Conservation (phyloP, 2,329 filamentous ascomycete genomes). For the Cladosporium sp. region DNA sequence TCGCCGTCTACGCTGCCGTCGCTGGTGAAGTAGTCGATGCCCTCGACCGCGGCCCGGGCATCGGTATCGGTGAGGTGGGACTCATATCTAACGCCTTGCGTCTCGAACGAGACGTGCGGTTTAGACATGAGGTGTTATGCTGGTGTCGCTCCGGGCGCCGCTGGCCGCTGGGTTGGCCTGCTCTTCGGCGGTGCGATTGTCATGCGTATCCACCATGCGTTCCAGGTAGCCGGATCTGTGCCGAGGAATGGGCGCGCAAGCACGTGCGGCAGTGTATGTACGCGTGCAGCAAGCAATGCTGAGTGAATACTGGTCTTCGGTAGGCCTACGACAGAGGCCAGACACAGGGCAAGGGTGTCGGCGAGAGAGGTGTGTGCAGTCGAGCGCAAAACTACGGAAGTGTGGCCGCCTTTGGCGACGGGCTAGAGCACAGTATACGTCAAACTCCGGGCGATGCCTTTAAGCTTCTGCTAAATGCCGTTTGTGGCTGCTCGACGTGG, state of each 20-base stretch:
- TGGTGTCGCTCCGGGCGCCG: not conserved
- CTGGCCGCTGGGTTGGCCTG: not conserved
- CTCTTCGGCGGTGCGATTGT: not conserved
- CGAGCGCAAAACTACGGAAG: not conserved
- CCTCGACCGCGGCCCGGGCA: not conserved
- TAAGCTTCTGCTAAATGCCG: constrained; percentile 1
- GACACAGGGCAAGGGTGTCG: too few species aligned
- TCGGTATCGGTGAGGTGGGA: not conserved
- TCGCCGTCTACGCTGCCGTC: constrained; percentile 23
- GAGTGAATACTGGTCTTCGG: too few species aligned
- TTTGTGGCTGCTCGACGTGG: not conserved
- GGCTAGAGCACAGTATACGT: not conserved
- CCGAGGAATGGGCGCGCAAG: too few species aligned
- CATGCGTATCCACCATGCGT: constrained; percentile 2
- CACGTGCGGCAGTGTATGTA: too few species aligned
- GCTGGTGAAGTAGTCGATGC: constrained; percentile 28
- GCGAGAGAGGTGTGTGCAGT: not conserved
- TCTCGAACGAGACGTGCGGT: constrained; percentile 12
- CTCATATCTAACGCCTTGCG: constrained; percentile 3
- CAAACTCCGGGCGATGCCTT: not conserved
- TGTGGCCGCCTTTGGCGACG: not conserved
- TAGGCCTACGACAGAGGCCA: too few species aligned
- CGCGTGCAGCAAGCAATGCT: too few species aligned
- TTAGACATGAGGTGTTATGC: not conserved
- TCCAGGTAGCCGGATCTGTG: too few species aligned